Conservation (phyloP, 768 basidiomycete genomes). For the Auriculariales sp. region DNA sequence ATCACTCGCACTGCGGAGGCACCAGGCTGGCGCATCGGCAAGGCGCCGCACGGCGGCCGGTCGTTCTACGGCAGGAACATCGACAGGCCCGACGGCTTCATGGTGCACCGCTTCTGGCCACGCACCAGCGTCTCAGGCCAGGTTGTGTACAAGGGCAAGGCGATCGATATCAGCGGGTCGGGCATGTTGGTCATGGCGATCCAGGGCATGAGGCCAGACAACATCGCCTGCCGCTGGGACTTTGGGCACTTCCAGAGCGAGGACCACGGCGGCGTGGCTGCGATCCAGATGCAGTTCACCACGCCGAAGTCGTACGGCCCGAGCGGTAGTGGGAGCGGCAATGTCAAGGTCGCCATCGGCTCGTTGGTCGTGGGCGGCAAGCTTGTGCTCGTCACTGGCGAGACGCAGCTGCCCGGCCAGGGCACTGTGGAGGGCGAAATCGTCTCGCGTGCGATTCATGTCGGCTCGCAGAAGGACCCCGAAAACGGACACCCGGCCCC, state of each 20-base stretch:
- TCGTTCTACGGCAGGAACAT: slow-evolving; percentile 71
- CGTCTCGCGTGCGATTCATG: slow-evolving; percentile 52
- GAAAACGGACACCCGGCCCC: slow-evolving; percentile 78
- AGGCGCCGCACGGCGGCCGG: slow-evolving; percentile 75
- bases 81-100: slow-evolving; percentile 64
- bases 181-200: slow-evolving; percentile 93
- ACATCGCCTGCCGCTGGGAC: slow-evolving; percentile 89
- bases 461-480: slow-evolving; percentile 43
- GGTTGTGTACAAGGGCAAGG: slow-evolving; percentile 51
- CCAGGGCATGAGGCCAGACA: slow-evolving; percentile 94
- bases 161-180: slow-evolving; percentile 38
- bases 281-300: slow-evolving; percentile 92
- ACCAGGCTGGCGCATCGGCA: slow-evolving; percentile 85
- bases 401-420: slow-evolving; percentile 63
- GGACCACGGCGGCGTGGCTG: slow-evolving; percentile 59
- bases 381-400: slow-evolving; percentile 60
- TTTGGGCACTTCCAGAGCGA: slow-evolving; percentile 82
- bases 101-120: slow-evolving; percentile 88
- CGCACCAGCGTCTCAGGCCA: slow-evolving; percentile 46
- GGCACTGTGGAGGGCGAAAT: slow-evolving; percentile 20
- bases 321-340: slow-evolving; percentile 66
- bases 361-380: slow-evolving; percentile 69
- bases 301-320: slow-evolving; percentile 69
- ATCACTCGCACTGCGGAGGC: slow-evolving; percentile 51
- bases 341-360: slow-evolving; percentile 76